phyloP scores from a whole-genome alignment of 2,329 filamentous ascomycete genomes.

The Albophoma yamanashiensis region DNA sequence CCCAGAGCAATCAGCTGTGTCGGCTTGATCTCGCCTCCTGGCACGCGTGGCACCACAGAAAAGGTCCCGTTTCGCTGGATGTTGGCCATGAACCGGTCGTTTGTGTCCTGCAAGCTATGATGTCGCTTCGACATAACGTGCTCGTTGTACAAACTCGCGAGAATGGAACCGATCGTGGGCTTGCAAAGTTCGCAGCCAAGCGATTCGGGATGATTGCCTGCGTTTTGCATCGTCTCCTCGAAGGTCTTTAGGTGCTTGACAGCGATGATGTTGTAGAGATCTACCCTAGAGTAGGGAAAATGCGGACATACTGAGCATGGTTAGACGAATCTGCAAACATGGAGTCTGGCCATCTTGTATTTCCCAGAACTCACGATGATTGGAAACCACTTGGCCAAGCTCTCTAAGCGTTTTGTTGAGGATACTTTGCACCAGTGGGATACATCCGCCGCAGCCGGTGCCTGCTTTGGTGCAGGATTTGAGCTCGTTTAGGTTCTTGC shows the following conservation, averaged over 20 bases:
- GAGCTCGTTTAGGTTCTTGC: conserved; percentile 69
- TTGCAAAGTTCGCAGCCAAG: conserved; percentile 78
- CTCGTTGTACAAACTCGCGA: conserved; percentile 72
- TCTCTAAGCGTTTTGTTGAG: no score
- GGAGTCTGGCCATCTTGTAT: no score
- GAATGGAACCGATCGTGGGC: conserved; percentile 69
- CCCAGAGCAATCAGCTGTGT: conserved; percentile 75
- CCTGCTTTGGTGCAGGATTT: conserved; percentile 89
- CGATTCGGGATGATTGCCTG: no score
- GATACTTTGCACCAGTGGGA: conserved; percentile 40
- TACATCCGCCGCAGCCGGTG: conserved; percentile 81
- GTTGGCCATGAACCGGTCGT: conserved; percentile 79
- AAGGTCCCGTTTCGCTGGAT: conserved; percentile 89
- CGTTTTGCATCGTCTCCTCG: conserved; percentile 1
- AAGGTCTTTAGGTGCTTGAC: conserved; percentile 69
- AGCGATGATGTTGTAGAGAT: conserved; percentile 83
- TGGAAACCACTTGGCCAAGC: no score
- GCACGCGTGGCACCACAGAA: conserved; percentile 73
- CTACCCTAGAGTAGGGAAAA: conserved; percentile 72
- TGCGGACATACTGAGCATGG: conserved; percentile 54
- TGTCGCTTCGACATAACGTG: conserved; percentile 64
- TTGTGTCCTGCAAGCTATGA: conserved; percentile 79
- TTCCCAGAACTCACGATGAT: no score
- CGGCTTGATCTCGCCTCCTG: conserved; percentile 79
- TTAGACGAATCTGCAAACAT: no score